These are phyloP conservation scores for Triticum urartu DNA, from an alignment of 176 grass and related monocot genomes.

Conservation along the genomic window DNA sequence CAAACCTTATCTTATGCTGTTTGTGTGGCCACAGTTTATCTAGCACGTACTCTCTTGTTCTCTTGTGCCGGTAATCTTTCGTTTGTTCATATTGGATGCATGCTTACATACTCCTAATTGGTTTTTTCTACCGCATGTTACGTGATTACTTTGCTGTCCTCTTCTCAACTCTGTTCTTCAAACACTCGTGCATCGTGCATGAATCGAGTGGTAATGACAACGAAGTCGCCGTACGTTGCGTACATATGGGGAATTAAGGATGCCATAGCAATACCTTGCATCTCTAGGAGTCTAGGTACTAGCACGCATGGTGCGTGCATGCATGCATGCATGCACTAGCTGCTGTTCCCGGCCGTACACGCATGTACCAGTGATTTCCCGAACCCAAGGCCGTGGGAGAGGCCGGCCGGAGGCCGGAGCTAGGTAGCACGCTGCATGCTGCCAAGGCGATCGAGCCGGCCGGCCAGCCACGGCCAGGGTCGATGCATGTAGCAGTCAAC, in stretches of 20 bases:
- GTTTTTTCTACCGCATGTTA: background rate
- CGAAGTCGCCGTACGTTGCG: background rate
- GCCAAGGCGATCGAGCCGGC: conserved; percentile 37
- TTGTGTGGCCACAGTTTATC: conserved; percentile 11
- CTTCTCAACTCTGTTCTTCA: too few species aligned
- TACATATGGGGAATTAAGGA: background rate
- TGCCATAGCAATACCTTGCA: background rate
- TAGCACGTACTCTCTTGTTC: background rate
- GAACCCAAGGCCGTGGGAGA: background rate
- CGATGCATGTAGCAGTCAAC: conserved; percentile 42
- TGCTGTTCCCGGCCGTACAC: background rate
- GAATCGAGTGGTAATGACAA: background rate
- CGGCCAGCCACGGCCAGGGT: conserved; percentile 20
- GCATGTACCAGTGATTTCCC: conserved; percentile 20
- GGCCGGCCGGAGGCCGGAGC: background rate
- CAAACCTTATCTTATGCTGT: conserved; percentile 27
- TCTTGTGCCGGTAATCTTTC: background rate
- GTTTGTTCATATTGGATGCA: conserved; percentile 23
- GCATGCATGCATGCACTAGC: conserved; percentile 5
- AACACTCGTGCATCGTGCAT: too few species aligned
- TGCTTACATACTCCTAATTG: background rate
- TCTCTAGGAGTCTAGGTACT: background rate
- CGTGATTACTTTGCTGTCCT: too few species aligned
- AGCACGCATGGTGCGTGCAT: too few species aligned
- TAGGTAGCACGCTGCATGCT: conserved; percentile 44